phyloP scores from a whole-genome alignment of 208 protist species.

The Naegleria lovaniensis region DNA sequence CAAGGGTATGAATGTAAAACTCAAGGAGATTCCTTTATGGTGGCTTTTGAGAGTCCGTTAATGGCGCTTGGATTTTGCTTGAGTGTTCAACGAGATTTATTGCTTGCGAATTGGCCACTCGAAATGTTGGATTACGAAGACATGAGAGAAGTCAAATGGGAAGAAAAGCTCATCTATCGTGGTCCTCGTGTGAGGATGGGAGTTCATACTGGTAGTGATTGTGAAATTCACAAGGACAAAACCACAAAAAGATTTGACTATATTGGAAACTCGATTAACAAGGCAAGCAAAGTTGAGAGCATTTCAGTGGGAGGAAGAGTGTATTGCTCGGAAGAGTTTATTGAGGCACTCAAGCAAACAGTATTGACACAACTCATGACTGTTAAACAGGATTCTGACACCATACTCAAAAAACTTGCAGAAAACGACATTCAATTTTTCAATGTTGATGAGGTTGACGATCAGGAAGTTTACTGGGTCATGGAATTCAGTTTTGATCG shows the following conservation, averaged over 20 bases:
- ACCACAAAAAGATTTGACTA: constrained; percentile 5
- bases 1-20: not conserved
- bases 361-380: not conserved
- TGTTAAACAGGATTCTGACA: not conserved
- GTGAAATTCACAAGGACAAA: not conserved
- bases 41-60: not conserved
- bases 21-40: not conserved
- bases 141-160: not conserved
- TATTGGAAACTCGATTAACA: not conserved
- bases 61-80: not conserved
- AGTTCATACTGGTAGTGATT: not conserved
- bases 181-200: constrained; percentile 4
- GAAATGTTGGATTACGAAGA: not conserved
- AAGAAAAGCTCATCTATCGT: not conserved
- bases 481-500: not conserved
- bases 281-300: not conserved
- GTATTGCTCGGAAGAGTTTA: not conserved
- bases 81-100: not conserved
- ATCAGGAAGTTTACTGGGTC: not conserved
- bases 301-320: not conserved
- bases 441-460: not conserved
- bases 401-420: not conserved
- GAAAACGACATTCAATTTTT: not conserved
- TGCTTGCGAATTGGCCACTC: not conserved
- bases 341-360: not conserved